Evolutionary conservation across 495 filamentous ascomycete species (phyloP).

Genomic region (Hapsidospora chrysogenum): DNA sequence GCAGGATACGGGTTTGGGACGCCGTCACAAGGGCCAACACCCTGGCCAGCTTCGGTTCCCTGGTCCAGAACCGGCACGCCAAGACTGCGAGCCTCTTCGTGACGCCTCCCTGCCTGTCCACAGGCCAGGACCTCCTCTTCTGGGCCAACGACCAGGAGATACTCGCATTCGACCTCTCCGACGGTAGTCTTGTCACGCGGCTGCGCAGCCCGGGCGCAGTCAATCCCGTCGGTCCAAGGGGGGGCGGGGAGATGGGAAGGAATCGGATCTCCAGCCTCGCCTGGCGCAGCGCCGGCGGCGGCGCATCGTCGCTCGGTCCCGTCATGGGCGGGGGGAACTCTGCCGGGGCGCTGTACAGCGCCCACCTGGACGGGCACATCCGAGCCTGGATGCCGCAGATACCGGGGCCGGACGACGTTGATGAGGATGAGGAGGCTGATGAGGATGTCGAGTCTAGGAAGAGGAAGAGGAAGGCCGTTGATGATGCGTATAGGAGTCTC

Average conservation of each 20-base stretch:
- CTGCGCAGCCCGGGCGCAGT: slow-evolving; percentile 42
- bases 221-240: slow-evolving; percentile 23
- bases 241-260: slow-evolving; percentile 16
- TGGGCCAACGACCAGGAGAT: slow-evolving; percentile 69
- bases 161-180: slow-evolving; percentile 54
- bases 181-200: slow-evolving; percentile 55
- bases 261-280: slow-evolving; percentile 50
- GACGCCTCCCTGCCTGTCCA: slow-evolving; percentile 33
- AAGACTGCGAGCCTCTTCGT: slow-evolving; percentile 45
- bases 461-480: slow-evolving; percentile 41
- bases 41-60: slow-evolving; percentile 64
- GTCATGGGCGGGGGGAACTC: slow-evolving; percentile 25
- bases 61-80: slow-evolving; percentile 53
- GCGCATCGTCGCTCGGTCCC: slow-evolving; percentile 19
- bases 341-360: slow-evolving; percentile 36
- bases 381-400: slow-evolving; percentile 38
- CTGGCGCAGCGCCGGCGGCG: slow-evolving; percentile 43
- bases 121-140: slow-evolving; percentile 43
- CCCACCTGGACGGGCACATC: slow-evolving; percentile 41
- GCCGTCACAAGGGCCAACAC: slow-evolving; percentile 64
- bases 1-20: slow-evolving; percentile 73
- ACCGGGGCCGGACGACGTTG: slow-evolving; percentile 24
- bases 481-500: slow-evolving; percentile 36
- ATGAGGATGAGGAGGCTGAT: slow-evolving; percentile 22
- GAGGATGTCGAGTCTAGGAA: slow-evolving; percentile 13